phyloP scores from a whole-genome alignment of 331 rosid genomes.

The Malus hybrid region DNA sequence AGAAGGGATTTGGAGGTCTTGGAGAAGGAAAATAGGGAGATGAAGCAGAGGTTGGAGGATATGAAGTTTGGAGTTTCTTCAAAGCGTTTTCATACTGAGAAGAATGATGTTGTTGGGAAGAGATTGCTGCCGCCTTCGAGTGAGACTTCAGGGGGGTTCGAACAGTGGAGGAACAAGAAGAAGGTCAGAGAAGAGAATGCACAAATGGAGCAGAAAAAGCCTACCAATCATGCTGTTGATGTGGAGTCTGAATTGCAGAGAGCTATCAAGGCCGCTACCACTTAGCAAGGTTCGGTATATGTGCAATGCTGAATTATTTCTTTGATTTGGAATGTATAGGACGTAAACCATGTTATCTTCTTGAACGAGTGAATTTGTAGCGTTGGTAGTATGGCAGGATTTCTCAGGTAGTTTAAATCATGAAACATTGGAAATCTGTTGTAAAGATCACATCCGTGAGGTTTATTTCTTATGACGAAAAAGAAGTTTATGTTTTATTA shows the following conservation, averaged over 20 bases:
- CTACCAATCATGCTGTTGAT: constrained; percentile 30
- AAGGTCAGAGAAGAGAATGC: constrained; percentile 44
- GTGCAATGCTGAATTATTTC: constrained; percentile 3
- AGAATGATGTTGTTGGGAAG: constrained; percentile 22
- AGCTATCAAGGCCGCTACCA: constrained; percentile 73
- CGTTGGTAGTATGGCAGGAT: not conserved
- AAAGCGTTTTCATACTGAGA: constrained; percentile 13
- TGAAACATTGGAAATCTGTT: too few relatives aligned
- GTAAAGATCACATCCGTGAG: too few relatives aligned
- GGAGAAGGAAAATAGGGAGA: constrained; percentile 66
- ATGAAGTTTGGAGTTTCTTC: constrained; percentile 33
- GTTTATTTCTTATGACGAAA: too few relatives aligned
- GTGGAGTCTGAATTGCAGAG: constrained; percentile 79
- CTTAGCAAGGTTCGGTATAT: constrained; percentile 29
- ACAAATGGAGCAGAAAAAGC: constrained; percentile 30
- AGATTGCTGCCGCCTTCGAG: constrained; percentile 8
- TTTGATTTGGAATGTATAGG: constrained; percentile 17
- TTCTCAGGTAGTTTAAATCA: too few relatives aligned
- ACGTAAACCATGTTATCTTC: not conserved
- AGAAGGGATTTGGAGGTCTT: constrained; percentile 53
- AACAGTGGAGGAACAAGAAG: constrained; percentile 45
- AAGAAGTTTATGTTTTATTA: not conserved
- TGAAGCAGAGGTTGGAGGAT: constrained; percentile 54
- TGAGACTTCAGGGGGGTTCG: constrained; percentile 35
- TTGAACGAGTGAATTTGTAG: not conserved